Percentiles rank a stretch among this genome's conserved stretches.
These are phyloP conservation scores for Crucibulum parvulum DNA, from an alignment of 1,284 basidiomycete genomes.

Conservation along the genomic window DNA sequence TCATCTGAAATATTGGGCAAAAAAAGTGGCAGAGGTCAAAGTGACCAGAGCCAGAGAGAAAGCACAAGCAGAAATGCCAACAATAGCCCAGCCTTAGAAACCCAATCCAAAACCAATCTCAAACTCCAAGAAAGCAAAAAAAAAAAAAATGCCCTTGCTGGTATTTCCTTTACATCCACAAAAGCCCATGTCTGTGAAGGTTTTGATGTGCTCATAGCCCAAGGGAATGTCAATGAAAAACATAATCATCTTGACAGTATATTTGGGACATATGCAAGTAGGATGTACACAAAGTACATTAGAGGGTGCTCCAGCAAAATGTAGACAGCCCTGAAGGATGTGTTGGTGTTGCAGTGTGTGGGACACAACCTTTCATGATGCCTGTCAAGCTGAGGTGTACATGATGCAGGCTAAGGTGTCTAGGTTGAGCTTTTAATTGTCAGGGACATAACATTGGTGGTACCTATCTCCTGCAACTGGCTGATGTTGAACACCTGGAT, in stretches of 20 bases:
- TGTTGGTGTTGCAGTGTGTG: constrained; percentile 87
- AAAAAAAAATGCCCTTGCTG: constrained; percentile 71
- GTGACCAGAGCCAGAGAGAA: too few species aligned
- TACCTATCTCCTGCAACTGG: constrained; percentile 74
- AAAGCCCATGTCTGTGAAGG: constrained; percentile 90
- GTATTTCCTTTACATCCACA: constrained; percentile 93
- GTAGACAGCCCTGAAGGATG: constrained; percentile 84
- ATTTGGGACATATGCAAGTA: constrained; percentile 93
- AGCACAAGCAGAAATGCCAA: too few species aligned
- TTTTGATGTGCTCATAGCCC: constrained; percentile 95
- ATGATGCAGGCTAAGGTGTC: constrained; percentile 90
- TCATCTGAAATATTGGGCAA: too few species aligned
- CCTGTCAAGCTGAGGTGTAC: constrained; percentile 98
- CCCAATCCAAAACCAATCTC: constrained; percentile 93
- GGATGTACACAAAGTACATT: constrained; percentile 88
- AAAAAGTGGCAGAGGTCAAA: too few species aligned
- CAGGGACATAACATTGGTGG: constrained; percentile 43
- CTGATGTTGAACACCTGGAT: constrained; percentile 72
- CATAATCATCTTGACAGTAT: constrained; percentile 78
- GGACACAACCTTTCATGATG: constrained; percentile 92
- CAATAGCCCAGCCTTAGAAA: constrained; percentile 46
- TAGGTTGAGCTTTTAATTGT: constrained; percentile 62
- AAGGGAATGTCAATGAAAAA: constrained; percentile 76
- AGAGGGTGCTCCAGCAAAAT: constrained; percentile 83
- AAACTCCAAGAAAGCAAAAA: constrained; percentile 92